Evolutionary conservation across 352 stramenopile genomes (phyloP).

Genomic region (Globisporangium radiosum): DNA sequence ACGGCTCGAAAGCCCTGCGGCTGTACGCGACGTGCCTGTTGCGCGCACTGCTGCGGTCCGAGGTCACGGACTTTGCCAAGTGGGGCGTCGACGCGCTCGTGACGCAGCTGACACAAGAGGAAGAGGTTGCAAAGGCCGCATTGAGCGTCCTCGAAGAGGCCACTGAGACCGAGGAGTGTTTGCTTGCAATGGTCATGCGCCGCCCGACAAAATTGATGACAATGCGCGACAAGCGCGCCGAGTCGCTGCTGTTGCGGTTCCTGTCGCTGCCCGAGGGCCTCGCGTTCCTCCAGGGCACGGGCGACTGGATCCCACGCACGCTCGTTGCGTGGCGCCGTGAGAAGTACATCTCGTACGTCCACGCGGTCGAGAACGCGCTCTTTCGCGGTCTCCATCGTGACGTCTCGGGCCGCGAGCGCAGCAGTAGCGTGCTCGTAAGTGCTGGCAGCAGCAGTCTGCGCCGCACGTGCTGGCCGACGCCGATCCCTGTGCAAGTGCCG

Average conservation of each 20-base stretch:
- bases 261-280: constrained; percentile 74
- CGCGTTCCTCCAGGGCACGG: constrained; percentile 70
- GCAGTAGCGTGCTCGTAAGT: constrained; percentile 23
- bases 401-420: constrained; percentile 59
- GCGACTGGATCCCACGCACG: constrained; percentile 79
- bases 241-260: constrained; percentile 80
- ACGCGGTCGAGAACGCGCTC: constrained; percentile 72
- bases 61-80: constrained; percentile 85
- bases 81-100: constrained; percentile 85
- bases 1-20: constrained; percentile 77
- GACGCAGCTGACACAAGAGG: constrained; percentile 80
- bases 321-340: constrained; percentile 69
- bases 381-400: constrained; percentile 81
- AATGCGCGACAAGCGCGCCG: constrained; percentile 70
- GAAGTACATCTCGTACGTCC: constrained; percentile 83
- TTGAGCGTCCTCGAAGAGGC: constrained; percentile 85
- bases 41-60: constrained; percentile 68
- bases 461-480: constrained; percentile 56
- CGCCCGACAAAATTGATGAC: constrained; percentile 70
- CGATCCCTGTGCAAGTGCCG: constrained; percentile 79
- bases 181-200: constrained; percentile 83
- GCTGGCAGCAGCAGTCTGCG: constrained; percentile 19
- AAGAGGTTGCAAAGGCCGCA: constrained; percentile 79
- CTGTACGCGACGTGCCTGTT: constrained; percentile 83
- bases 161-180: constrained; percentile 72